Evolutionary conservation across 1,139 yeast species (phyloP), one percentile per base, ranked within the genome.

Genomic region (Wickerhamomyces sp.): DNA sequence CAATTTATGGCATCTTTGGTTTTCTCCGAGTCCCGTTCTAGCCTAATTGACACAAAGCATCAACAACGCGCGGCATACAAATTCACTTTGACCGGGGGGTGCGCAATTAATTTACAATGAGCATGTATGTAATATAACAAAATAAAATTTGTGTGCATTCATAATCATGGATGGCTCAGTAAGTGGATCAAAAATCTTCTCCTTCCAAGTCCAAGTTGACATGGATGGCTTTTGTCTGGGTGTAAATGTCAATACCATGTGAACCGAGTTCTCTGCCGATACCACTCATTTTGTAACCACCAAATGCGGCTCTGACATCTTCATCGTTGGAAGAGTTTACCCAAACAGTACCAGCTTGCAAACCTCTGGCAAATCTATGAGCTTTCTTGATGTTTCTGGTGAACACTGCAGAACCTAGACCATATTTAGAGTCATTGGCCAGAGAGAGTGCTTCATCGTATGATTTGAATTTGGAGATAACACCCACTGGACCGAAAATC

Each of bases 321-420:
- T 82, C 73, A 47, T 80, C 73, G 9, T 70, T 58, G 21, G 85
- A 83, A 16, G 83, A 74, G 61, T 81, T 81, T 39, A 75, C 70
- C 37, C 85, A 81, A 22, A 81, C 76, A 78, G 80, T 79, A 31
- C 88, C 88, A 12, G 70, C 70, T 46, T 77, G 77, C 40, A 81
- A 61, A 28, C 69, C 74, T 50, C 77, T 84, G 38, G 83, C 75
- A 30, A 82, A 70, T 33, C 68, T 66, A 64, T 78, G 72, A 9
- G 78, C 71, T 32, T 76, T 73, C 41, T 70, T 62, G 41, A 80
- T 59, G 55, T 78, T 71, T 39, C 68, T 62, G 35, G 91, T 72
- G 68, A 70, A 86, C 39, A 86, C 70, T 61, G 87, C 86, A 14
- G 85, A 82, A 8, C 87, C 88, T 33, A 81, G 68, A 9, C 89